These are phyloP conservation scores for Penicillium angulare DNA, from an alignment of 495 filamentous ascomycete genomes.

Conservation along the genomic window DNA sequence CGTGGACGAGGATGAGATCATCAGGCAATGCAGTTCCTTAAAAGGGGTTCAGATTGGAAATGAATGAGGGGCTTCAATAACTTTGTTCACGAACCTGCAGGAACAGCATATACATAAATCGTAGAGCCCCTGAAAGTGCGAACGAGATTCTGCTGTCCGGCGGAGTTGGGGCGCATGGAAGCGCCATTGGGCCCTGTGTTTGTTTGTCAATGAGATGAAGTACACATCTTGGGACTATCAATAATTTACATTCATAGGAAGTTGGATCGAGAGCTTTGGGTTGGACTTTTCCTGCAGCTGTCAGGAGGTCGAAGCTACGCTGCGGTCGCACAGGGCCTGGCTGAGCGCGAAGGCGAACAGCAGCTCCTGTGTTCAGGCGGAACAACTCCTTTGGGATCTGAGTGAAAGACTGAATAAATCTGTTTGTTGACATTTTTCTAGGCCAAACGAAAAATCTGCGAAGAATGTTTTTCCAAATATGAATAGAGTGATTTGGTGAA, in stretches of 20 bases:
- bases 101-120: background rate
- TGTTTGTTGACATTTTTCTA: background rate
- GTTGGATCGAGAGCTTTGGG: background rate
- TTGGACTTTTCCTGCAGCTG: background rate
- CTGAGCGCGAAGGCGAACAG: background rate
- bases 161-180: background rate
- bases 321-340: conserved; percentile 1
- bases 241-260: background rate
- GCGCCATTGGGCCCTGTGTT: conserved; percentile 1
- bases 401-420: conserved; percentile 1
- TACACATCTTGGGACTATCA: background rate
- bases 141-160: background rate
- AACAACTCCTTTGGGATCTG: background rate
- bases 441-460: too few species aligned
- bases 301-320: background rate
- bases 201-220: background rate
- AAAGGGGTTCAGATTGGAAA: background rate
- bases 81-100: background rate
- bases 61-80: too few species aligned
- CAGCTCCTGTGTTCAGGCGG: background rate
- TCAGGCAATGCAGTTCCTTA: background rate
- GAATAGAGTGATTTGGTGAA: too few species aligned
- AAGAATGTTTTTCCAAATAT: too few species aligned
- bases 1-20: background rate
- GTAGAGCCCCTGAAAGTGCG: background rate